Percentiles rank a stretch among this genome's conserved stretches.
These are phyloP conservation scores for Suillus ampliporus DNA, from an alignment of 768 basidiomycete species.

Conservation along the genomic window DNA sequence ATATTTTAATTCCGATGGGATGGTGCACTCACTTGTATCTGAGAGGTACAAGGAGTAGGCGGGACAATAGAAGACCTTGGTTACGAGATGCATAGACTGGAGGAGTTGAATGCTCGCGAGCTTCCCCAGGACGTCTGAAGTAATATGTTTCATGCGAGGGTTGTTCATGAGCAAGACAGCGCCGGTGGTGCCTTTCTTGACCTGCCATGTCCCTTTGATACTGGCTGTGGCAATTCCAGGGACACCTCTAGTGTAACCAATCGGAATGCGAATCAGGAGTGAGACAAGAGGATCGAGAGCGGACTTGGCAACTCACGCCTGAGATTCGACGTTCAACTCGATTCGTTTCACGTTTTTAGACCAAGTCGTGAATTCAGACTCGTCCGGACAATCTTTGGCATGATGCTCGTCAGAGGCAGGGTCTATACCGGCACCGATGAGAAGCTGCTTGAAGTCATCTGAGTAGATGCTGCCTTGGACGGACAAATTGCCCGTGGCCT, in stretches of 20 bases:
- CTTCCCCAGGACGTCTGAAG: conserved; percentile 16
- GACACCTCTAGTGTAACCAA: not conserved
- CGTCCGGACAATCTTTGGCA: conserved; percentile 13
- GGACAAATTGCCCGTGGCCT: conserved; percentile 25
- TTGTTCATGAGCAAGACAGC: conserved; percentile 29
- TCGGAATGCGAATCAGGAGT: not conserved
- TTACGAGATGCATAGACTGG: conserved; percentile 27
- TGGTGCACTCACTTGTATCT: not conserved
- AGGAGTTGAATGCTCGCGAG: conserved; percentile 20
- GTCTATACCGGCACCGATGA: not conserved
- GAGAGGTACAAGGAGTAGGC: conserved; percentile 24
- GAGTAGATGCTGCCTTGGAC: conserved; percentile 25
- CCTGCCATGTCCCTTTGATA: conserved; percentile 32
- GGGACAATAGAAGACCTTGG: conserved; percentile 26
- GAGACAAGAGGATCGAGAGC: not conserved
- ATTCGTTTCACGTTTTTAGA: conserved; percentile 15
- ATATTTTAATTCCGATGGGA: not conserved
- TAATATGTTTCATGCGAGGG: conserved; percentile 16
- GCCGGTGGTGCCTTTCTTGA: conserved; percentile 22
- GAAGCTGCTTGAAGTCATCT: not conserved
- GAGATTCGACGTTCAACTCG: conserved; percentile 13
- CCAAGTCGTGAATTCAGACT: conserved; percentile 17
- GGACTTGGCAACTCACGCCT: conserved; percentile 15
- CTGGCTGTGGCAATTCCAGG: conserved; percentile 27
- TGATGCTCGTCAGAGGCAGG: conserved; percentile 12